Evolutionary conservation across 768 basidiomycete genomes (phyloP), one percentile per base, ranked within the genome.

Genomic region (Amanita rubescens): DNA sequence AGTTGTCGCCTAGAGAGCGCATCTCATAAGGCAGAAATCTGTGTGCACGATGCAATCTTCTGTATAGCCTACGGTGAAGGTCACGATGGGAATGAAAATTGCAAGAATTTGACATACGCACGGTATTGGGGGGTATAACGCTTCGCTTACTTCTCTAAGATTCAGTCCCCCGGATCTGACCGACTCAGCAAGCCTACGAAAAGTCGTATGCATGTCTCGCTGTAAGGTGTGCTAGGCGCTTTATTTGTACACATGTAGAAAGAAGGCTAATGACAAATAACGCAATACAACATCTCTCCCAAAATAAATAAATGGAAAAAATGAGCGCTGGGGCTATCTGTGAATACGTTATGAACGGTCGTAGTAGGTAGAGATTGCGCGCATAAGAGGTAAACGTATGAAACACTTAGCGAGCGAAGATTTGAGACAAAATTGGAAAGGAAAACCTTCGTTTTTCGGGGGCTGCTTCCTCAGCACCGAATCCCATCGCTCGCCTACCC

Each of bases 61-160:
- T 83, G 65, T 87, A 93, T 20, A 95, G 72, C 15, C 51, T 50
- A 30, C n/a, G n/a, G 90, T 93, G 59, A 4, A 37, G 11, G 43
- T 45, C 27, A 32, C n/a, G 35, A 39, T 25, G 30, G 22, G 35
- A 38, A 49, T 38, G 57, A 37, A 37, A 33, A 30, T 37, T 37
- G 10, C 43, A 12, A 42, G 46, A 32, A 41, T 5, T 38, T 2
- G 24, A 20, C 47, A 35, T 42, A 73, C 84, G 54, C 66, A 91
- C 90, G 90, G 90, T 59, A 87, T 74, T 34, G 91, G 90, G n/a
- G 90, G 90, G 30, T 90, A 77, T 20, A 94, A 74, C 15, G 84
- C 72, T 11, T 82, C 76, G 52, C 83, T 85, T 1, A 85, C 77
- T 64, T 83, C 79, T 17, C 67, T 70, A 3, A 89, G 66, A 44